phyloP scores from a whole-genome alignment of 768 basidiomycete genomes.

The Pluteus cervinus region DNA sequence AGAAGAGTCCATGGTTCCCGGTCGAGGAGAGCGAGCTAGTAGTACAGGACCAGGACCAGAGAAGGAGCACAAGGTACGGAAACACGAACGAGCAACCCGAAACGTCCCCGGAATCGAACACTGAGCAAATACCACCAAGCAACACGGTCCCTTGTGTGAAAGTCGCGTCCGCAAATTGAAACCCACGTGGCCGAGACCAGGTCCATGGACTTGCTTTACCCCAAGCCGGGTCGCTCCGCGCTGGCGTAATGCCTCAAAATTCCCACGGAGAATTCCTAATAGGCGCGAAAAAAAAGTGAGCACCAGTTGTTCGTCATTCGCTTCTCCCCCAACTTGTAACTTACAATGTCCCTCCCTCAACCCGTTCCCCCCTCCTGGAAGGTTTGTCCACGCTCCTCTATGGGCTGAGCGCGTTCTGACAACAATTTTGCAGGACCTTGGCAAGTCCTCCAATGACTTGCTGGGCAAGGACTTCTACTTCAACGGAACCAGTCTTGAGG shows the following conservation, averaged over 20 bases:
- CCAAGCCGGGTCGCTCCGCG: too few relatives aligned
- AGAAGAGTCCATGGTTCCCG: slow-evolving; percentile 30
- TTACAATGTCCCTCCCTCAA: slow-evolving; percentile 83
- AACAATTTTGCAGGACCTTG: slow-evolving; percentile 64
- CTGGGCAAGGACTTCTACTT: slow-evolving; percentile 90
- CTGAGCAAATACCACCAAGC: slow-evolving; percentile 31
- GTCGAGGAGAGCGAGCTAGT: slow-evolving; percentile 39
- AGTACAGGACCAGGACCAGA: slow-evolving; percentile 59
- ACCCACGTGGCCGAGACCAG: too few relatives aligned
- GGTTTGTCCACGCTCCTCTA: slow-evolving; percentile 35
- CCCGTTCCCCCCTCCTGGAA: slow-evolving; percentile 98
- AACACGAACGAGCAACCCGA: slow-evolving; percentile 12
- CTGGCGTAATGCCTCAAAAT: too few relatives aligned
- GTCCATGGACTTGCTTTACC: too few relatives aligned
- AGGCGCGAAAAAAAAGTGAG: too few relatives aligned
- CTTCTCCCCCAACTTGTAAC: too few relatives aligned
- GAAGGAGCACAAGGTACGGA: slow-evolving; percentile 9
- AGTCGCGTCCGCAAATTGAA: slow-evolving; percentile 24
- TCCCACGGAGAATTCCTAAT: too few relatives aligned
- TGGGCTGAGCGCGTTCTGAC: neutral
- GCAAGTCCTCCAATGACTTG: slow-evolving; percentile 96
- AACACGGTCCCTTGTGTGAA: slow-evolving; percentile 32
- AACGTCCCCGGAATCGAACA: slow-evolving; percentile 25
- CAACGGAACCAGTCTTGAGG: slow-evolving; percentile 65
- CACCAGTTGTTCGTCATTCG: too few relatives aligned